These are phyloP conservation scores for Millerago galiae DNA, from an alignment of 805 yeast species.

Conservation along the genomic window DNA sequence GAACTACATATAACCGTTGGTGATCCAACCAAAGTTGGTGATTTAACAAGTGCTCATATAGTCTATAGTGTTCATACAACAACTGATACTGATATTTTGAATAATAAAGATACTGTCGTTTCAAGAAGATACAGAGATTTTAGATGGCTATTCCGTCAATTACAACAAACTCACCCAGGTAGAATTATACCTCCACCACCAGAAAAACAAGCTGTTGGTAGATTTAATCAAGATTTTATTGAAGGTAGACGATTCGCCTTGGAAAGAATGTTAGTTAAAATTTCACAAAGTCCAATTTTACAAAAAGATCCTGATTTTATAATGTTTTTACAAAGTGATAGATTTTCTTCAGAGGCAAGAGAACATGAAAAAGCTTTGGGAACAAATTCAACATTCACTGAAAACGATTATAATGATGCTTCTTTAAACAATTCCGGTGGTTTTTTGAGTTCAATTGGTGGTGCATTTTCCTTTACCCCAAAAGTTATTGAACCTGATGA, in stretches of 20 bases:
- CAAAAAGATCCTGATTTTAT: conserved; percentile 71
- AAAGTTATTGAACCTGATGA: conserved; percentile 75
- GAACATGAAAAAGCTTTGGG: conserved; percentile 53
- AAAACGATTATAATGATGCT: conserved; percentile 25
- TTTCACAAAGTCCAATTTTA: conserved; percentile 49
- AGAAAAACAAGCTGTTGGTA: conserved; percentile 86
- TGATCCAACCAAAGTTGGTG: conserved; percentile 90
- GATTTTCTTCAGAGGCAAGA: conserved; percentile 64
- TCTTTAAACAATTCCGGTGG: conserved; percentile 38
- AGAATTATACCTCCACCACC: conserved; percentile 92
- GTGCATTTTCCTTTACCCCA: conserved; percentile 57
- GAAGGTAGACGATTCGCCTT: conserved; percentile 79
- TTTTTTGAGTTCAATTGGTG: conserved; percentile 61
- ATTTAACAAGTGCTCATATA: conserved; percentile 80
- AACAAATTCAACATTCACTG: conserved; percentile 31
- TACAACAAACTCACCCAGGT: conserved; percentile 85
- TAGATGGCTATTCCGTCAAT: conserved; percentile 87
- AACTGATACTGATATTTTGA: conserved; percentile 30
- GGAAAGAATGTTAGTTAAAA: conserved; percentile 77
- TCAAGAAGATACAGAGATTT: conserved; percentile 87
- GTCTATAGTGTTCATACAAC: conserved; percentile 73
- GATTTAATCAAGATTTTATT: conserved; percentile 84
- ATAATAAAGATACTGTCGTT: conserved; percentile 46
- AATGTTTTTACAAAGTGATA: conserved; percentile 68
- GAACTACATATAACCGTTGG: conserved; percentile 67